Evolutionary conservation across 2,329 filamentous ascomycete species (phyloP).

Genomic region (Furcasterigmium sp.): DNA sequence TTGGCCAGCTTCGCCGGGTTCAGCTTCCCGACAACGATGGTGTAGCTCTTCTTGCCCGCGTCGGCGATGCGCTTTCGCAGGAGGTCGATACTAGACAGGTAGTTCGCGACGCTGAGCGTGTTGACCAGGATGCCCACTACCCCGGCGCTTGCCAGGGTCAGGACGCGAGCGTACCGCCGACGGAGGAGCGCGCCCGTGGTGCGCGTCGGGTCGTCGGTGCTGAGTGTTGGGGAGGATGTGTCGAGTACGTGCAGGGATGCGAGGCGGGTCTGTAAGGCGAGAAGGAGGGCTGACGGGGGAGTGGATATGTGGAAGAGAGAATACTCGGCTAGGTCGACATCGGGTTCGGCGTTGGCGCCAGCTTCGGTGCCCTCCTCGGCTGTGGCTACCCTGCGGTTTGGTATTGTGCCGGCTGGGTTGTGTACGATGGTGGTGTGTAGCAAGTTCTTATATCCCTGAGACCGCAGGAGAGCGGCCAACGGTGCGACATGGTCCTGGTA

Average conservation of each 20-base stretch:
- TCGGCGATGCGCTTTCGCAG: conserved; percentile 67
- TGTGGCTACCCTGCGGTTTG: conserved; percentile 67
- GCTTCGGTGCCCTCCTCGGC: conserved; percentile 15
- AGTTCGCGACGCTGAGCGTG: conserved; percentile 87
- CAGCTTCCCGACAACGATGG: conserved; percentile 92
- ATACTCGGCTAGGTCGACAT: conserved; percentile 55
- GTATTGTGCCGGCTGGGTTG: conserved; percentile 73
- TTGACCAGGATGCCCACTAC: conserved; percentile 95
- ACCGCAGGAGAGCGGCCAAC: conserved; percentile 49
- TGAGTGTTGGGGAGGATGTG: conserved; percentile 40
- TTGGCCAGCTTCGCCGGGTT: conserved; percentile 96
- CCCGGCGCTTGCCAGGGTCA: conserved; percentile 71
- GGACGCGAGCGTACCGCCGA: conserved; percentile 82
- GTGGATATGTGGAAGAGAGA: conserved; percentile 81
- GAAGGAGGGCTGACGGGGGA: conserved; percentile 74
- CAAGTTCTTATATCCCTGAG: conserved; percentile 63
- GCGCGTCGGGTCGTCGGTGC: conserved; percentile 35
- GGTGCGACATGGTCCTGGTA: conserved; percentile 69
- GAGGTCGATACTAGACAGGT: conserved; percentile 72
- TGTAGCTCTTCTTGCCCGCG: conserved; percentile 91
- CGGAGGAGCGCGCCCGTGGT: conserved; percentile 58
- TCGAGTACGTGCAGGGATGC: conserved; percentile 69
- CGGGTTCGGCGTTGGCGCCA: conserved; percentile 20
- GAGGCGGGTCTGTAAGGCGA: conserved; percentile 82
- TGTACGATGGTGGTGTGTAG: conserved; percentile 69